A percentile compares a stretch with the other conserved stretches of the same genome.
phyloP scores from a whole-genome alignment of 106 monocot genomes.

The Dendrobium nobile region DNA sequence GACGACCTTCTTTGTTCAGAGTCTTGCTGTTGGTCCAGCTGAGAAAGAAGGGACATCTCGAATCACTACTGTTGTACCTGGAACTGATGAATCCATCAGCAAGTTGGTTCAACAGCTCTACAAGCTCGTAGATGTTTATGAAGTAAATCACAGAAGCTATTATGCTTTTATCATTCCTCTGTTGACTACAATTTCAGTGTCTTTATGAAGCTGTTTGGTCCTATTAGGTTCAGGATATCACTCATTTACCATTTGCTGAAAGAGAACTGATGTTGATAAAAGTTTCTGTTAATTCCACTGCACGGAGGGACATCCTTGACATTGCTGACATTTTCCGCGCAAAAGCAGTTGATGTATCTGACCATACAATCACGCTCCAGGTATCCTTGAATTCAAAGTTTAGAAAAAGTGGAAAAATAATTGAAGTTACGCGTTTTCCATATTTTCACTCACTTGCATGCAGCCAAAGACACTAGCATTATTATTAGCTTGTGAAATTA shows the following conservation, averaged over 20 bases:
- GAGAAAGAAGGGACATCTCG: constrained; percentile 79
- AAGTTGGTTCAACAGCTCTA: constrained; percentile 85
- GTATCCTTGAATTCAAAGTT: constrained; percentile 18
- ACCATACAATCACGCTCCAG: constrained; percentile 94
- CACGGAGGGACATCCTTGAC: constrained; percentile 82
- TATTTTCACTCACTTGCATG: background rate
- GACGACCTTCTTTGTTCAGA: constrained; percentile 30
- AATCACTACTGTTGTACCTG: constrained; percentile 91
- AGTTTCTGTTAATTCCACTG: constrained; percentile 80
- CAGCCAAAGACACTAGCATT: background rate
- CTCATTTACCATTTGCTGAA: constrained; percentile 82
- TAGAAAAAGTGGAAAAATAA: background rate
- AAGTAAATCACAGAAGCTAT: constrained; percentile 31
- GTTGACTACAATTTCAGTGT: background rate
- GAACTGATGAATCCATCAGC: constrained; percentile 75
- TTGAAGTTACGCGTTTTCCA: background rate
- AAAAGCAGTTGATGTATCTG: constrained; percentile 93
- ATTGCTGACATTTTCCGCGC: constrained; percentile 90
- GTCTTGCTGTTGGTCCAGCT: constrained; percentile 89
- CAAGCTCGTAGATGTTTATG: constrained; percentile 88
- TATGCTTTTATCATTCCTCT: background rate
- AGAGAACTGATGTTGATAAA: constrained; percentile 97
- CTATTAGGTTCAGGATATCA: constrained; percentile 80
- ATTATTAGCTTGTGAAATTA: too few species aligned
- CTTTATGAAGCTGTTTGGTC: background rate